Evolutionary conservation across 176 grass and related monocot species (phyloP).

Genomic region (Carex littledalei): DNA sequence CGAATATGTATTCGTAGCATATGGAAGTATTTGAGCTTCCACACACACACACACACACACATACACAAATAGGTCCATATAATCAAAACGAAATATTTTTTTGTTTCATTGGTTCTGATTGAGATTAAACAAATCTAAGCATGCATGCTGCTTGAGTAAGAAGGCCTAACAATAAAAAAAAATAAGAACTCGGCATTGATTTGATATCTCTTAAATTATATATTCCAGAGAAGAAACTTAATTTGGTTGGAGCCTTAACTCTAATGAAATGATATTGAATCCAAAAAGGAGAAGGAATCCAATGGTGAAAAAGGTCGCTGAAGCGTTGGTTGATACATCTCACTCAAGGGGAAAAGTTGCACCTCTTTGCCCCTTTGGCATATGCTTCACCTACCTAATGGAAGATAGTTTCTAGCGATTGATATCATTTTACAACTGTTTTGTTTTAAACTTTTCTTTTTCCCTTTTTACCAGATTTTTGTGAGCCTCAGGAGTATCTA

Average conservation of each 20-base stretch:
- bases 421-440: neutral
- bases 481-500: neutral
- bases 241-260: neutral
- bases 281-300: conserved; percentile 1
- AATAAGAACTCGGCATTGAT: neutral
- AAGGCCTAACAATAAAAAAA: neutral
- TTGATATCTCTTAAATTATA: neutral
- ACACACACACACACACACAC: no score
- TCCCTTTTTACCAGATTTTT: conserved; percentile 20
- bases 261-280: neutral
- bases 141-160: no score
- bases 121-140: no score
- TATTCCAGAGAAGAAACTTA: neutral
- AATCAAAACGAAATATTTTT: no score
- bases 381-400: conserved; percentile 24
- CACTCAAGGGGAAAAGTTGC: conserved; percentile 6
- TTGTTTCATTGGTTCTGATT: no score
- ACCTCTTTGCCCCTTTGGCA: conserved; percentile 22
- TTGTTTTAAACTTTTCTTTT: conserved; percentile 7
- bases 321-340: conserved; percentile 24
- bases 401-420: conserved; percentile 8
- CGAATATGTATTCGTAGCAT: neutral
- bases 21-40: neutral
- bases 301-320: neutral
- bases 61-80: no score